Conservation (phyloP, 2,329 filamentous ascomycete genomes). For the Apiospora phragmitis region DNA sequence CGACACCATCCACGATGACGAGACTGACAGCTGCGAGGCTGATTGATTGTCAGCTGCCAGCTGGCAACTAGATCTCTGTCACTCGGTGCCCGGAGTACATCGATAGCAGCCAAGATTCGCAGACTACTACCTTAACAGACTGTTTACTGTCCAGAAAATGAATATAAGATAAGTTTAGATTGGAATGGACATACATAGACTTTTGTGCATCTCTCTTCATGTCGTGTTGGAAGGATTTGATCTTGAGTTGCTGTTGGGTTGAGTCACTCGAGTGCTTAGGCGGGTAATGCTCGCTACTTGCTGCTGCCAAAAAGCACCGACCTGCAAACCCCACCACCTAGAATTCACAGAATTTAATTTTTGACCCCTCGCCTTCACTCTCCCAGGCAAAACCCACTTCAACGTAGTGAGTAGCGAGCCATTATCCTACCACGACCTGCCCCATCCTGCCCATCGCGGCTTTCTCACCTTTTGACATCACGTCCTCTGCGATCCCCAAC, state of each 20-base stretch:
- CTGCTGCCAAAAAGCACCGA: conserved; percentile 6
- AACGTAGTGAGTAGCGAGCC: conserved; percentile 5
- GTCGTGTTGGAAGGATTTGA: background rate
- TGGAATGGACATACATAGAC: background rate
- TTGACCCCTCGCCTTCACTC: conserved; percentile 8
- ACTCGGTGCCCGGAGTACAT: background rate
- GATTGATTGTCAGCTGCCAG: background rate
- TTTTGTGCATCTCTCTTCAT: background rate
- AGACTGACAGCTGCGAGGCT: background rate
- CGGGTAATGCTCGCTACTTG: conserved; percentile 11
- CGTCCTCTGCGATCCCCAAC: background rate
- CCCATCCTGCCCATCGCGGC: conserved; percentile 8
- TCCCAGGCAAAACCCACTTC: conserved; percentile 7
- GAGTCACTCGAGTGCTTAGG: background rate
- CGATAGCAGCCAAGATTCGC: background rate
- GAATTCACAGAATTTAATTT: conserved; percentile 13
- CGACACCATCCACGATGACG: background rate
- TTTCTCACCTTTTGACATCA: background rate
- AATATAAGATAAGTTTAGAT: background rate
- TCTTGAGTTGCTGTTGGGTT: background rate
- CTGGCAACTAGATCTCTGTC: background rate
- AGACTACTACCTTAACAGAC: background rate
- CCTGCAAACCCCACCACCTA: conserved; percentile 6
- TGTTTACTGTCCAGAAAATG: background rate
- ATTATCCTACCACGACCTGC: conserved; percentile 6